Percentiles rank a stretch among this genome's conserved stretches.
phyloP scores from a whole-genome alignment of 805 yeast species.

The Candida montana region DNA sequence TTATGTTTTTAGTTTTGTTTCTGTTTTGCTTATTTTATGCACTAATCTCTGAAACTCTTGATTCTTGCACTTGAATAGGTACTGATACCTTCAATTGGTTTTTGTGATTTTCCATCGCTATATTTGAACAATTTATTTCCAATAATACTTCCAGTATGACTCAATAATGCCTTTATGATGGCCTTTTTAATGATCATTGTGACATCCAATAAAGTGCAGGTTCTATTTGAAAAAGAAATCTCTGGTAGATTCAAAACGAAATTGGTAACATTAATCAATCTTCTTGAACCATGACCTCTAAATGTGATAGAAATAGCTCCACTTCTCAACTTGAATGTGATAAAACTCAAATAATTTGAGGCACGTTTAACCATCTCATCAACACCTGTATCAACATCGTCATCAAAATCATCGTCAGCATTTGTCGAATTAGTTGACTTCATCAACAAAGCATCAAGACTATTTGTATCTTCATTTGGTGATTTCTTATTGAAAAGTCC shows the following conservation, averaged over 20 bases:
- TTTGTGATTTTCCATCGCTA: constrained; percentile 18
- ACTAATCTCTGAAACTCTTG: constrained; percentile 15
- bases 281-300: constrained; percentile 64
- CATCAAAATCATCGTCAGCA: constrained; percentile 1
- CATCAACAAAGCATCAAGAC: constrained; percentile 10
- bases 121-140: constrained; percentile 61
- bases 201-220: constrained; percentile 71
- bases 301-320: constrained; percentile 64
- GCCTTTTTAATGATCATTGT: constrained; percentile 57
- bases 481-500: not conserved
- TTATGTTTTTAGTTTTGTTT: not conserved
- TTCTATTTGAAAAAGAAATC: constrained; percentile 50
- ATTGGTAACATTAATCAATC: constrained; percentile 72
- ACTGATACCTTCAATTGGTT: constrained; percentile 18
- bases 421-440: not conserved
- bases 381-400: constrained; percentile 30
- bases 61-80: constrained; percentile 21
- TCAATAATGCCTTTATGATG: constrained; percentile 49
- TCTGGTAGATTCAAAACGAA: constrained; percentile 63
- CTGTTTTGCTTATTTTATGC: not conserved
- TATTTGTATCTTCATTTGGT: constrained; percentile 1
- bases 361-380: constrained; percentile 73
- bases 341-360: constrained; percentile 63
- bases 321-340: constrained; percentile 46
- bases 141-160: constrained; percentile 70